Conservation (phyloP, 306 rosid genomes). For the Gillenia trifoliata region DNA sequence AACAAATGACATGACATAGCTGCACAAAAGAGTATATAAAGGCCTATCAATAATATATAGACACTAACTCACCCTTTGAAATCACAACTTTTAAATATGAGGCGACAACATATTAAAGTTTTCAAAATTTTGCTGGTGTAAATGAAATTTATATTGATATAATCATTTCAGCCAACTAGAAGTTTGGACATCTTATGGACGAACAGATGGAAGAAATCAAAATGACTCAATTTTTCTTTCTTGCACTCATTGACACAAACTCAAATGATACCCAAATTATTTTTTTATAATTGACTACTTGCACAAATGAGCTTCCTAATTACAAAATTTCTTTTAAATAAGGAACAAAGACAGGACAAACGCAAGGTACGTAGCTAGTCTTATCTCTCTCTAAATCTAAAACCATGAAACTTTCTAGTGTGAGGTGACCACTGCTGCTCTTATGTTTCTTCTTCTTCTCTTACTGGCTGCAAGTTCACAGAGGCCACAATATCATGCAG, state of each 20-base stretch:
- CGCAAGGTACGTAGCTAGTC: background rate
- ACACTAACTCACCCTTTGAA: no score
- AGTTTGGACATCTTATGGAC: background rate
- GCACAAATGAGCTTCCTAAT: background rate
- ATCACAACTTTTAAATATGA: no score
- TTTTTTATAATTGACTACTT: background rate
- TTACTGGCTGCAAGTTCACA: constrained; percentile 33
- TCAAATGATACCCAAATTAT: background rate
- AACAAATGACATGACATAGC: no score
- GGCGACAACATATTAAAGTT: no score
- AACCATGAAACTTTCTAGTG: constrained; percentile 31
- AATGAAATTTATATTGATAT: background rate
- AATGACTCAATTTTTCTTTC: background rate
- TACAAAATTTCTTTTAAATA: background rate
- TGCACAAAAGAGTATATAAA: no score
- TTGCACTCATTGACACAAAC: background rate
- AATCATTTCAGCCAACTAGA: background rate
- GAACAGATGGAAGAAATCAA: background rate
- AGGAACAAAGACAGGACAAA: background rate
- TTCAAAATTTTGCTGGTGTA: background rate
- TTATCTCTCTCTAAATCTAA: background rate
- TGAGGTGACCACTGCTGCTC: background rate
- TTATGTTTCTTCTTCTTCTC: constrained; percentile 20
- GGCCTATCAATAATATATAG: no score
- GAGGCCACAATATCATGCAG: constrained; percentile 58